Base-by-base conservation (phyloP, 2,329 filamentous ascomycete species). In the Stagonosporopsis chrysanthemi region DNA sequence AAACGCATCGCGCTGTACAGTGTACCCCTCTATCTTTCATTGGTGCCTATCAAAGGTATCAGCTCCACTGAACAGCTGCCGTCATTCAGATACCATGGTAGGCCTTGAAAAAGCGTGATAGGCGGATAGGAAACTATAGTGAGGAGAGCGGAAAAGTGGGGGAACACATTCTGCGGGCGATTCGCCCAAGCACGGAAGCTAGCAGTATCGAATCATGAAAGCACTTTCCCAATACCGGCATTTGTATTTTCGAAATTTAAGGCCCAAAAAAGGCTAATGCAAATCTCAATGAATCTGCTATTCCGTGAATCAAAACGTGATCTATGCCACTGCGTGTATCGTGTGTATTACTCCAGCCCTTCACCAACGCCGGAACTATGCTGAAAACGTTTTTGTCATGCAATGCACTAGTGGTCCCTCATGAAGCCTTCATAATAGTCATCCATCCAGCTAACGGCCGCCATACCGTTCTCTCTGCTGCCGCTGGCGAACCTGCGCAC, bases 351-450 rank as follows among this genome's bases (percentile, higher is more conserved):
- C 29, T 36, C 36, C 38, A 47, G 33, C 15, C 36, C 26, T 7
- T 3, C 8, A 26, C 22, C 14, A 53, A 45, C 55, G 49, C 55
- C 55, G 17, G 23, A 19, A 45, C 31, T 38, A 53, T 58, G 55
- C 49, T 33, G 6, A 11, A 31, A 35, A 6, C 23, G 29, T 12
- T 9, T 3, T n/a, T 8, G 6, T 26, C 5, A 26, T 19, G 4
- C 12, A 11, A 9, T 4, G 7, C 4, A 12, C 17, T 7, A 51
- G 36, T 53, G 57, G 50, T 76, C 73, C n/a, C 36, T 45, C 66
- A 83, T 70, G 54, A 83, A 82, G 0, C 75, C 72, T 17, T 76
- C 75, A 67, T 83, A 85, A 64, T 85, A 86, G 6, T 73, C 65
- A 60, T 84, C 79, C 63, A 85, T 65, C 81, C 81, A 84, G 26